Percentiles rank a stretch among this genome's conserved stretches.
Conservation (phyloP, 2,329 filamentous ascomycete species). For the Aspergillus pseudoviridinutans region DNA sequence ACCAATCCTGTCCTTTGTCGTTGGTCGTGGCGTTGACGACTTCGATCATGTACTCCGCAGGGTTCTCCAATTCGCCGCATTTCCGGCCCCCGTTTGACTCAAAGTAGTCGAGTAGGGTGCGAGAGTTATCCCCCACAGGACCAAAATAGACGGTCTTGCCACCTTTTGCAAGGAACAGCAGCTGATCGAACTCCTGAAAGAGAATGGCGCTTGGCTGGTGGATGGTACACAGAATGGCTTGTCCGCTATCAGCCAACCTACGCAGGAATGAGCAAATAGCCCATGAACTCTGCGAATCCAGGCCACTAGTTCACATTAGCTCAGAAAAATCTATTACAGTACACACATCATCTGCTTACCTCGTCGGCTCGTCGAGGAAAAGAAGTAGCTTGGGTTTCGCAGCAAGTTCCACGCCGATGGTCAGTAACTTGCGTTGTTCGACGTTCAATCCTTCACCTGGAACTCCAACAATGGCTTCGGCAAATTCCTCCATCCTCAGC, state of each 20-base stretch:
- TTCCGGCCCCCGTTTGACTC: slow-evolving; percentile 55
- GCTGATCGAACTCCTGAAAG: slow-evolving; percentile 72
- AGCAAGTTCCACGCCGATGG: slow-evolving; percentile 87
- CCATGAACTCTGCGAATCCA: slow-evolving; percentile 89
- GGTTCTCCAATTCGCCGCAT: slow-evolving; percentile 61
- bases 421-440: slow-evolving; percentile 67
- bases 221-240: slow-evolving; percentile 88
- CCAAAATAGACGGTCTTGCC: slow-evolving; percentile 67
- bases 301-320: slow-evolving; percentile 50
- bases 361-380: slow-evolving; percentile 90
- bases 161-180: slow-evolving; percentile 60
- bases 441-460: slow-evolving; percentile 69
- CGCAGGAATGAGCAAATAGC: slow-evolving; percentile 78
- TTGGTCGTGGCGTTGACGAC: slow-evolving; percentile 46
- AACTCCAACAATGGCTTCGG: slow-evolving; percentile 81
- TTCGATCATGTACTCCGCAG: slow-evolving; percentile 68
- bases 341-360: slow-evolving; percentile 4
- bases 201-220: slow-evolving; percentile 89
- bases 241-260: slow-evolving; percentile 79
- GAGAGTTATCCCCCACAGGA: slow-evolving; percentile 57
- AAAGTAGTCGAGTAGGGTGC: slow-evolving; percentile 60
- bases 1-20: slow-evolving; percentile 51
- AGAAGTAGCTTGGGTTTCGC: slow-evolving; percentile 82
- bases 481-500: slow-evolving; percentile 82
- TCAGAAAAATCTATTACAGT: not conserved